These are phyloP conservation scores for Tricholoma flavovirens DNA, from an alignment of 768 basidiomycete genomes.

Conservation along the genomic window DNA sequence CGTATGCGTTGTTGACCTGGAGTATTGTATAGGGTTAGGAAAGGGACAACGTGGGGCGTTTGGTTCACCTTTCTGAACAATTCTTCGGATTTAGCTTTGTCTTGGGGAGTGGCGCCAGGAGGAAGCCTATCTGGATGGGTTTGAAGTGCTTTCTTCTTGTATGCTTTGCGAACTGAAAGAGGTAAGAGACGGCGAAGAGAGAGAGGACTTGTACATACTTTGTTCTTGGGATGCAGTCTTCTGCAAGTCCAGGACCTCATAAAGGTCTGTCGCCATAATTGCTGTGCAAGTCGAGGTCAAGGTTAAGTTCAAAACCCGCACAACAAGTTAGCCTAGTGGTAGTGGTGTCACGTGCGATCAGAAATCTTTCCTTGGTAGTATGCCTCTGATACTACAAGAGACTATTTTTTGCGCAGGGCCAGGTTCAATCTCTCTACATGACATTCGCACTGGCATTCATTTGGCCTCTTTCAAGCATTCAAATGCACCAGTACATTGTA, in stretches of 20 bases:
- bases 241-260: slow-evolving; percentile 54
- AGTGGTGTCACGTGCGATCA: neutral
- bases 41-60: neutral
- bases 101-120: slow-evolving; percentile 44
- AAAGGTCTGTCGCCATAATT: slow-evolving; percentile 53
- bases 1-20: slow-evolving; percentile 75
- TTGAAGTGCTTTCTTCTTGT: slow-evolving; percentile 62
- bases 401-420: slow-evolving; percentile 57
- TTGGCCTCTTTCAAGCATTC: slow-evolving; percentile 90
- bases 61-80: slow-evolving; percentile 34
- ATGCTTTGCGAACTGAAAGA: slow-evolving; percentile 68
- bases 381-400: slow-evolving; percentile 72
- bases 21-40: slow-evolving; percentile 5
- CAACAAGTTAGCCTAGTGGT: no score
- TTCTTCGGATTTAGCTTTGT: slow-evolving; percentile 61
- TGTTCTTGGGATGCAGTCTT: slow-evolving; percentile 56
- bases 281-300: neutral
- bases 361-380: slow-evolving; percentile 15
- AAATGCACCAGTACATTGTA: slow-evolving; percentile 55
- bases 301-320: neutral
- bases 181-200: neutral
- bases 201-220: slow-evolving; percentile 38
- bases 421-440: slow-evolving; percentile 72
- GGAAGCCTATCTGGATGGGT: slow-evolving; percentile 75
- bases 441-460: slow-evolving; percentile 68